These are phyloP conservation scores for Pseudogymnoascus sp. DNA, from an alignment of 2,329 filamentous ascomycete species.

Conservation along the genomic window DNA sequence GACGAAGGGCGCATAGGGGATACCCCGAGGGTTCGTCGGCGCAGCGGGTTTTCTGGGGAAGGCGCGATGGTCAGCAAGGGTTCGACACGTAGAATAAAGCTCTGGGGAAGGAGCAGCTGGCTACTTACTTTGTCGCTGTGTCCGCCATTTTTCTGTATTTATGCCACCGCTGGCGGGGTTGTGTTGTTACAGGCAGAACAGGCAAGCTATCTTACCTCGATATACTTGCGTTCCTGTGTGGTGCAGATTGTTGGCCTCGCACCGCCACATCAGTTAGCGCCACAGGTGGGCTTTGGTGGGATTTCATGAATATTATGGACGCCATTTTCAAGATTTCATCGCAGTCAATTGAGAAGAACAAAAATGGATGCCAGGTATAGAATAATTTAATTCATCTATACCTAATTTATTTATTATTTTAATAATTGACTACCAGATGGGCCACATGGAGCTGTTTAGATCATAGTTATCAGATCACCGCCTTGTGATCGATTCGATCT, in stretches of 20 bases:
- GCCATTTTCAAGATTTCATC: background rate
- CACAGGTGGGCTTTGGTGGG: background rate
- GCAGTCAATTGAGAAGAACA: background rate
- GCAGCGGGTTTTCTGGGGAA: constrained; percentile 39
- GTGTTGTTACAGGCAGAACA: background rate
- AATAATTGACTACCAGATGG: background rate
- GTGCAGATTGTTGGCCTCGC: background rate
- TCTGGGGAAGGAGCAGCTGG: background rate
- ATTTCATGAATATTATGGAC: background rate
- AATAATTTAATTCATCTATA: background rate
- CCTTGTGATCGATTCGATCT: background rate
- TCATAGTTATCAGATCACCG: background rate
- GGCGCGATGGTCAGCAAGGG: constrained; percentile 11
- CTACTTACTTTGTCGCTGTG: constrained; percentile 20
- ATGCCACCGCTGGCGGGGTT: background rate
- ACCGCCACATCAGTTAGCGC: background rate
- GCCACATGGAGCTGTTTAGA: background rate
- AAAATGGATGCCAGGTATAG: background rate
- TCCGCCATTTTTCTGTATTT: constrained; percentile 20
- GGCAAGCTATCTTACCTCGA: background rate
- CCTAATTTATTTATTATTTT: background rate
- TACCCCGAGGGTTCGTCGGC: constrained; percentile 70
- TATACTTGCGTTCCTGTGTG: background rate
- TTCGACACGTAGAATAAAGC: background rate
- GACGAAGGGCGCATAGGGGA: constrained; percentile 76